Evolutionary conservation across 768 basidiomycete species (phyloP), one percentile per base, ranked within the genome.

Genomic region (Suillus subalutaceus): DNA sequence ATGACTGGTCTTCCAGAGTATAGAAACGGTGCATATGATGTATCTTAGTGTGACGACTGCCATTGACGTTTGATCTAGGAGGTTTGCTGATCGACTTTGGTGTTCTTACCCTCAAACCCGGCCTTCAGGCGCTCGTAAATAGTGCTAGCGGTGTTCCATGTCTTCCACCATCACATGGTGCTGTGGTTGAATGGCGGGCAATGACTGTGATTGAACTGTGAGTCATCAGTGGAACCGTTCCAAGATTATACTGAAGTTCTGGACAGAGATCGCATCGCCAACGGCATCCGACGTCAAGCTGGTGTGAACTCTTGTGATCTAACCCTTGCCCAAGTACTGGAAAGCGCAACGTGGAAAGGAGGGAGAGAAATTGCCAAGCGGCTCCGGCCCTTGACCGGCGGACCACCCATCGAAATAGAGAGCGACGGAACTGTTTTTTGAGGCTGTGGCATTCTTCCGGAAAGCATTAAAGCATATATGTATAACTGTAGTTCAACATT

Each of bases 1-100:
- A 86, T 96, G 86, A 97, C 96, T 0, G 97, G 97, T 3, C 78
- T 98, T 40, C 96, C 97, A 0, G 96, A 99, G 78, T 99, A 99
- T 78, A 87, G 96, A 52, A 97, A 97, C 69, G 97, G 94, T 90
- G 59, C n/a, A 78, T 48, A 23, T 32, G 60, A 41, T 66, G 4
- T 60, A 30, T 6, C 26, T 18, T 43, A 13, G 4, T 15, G 10
- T 43, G 10, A 43, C 6, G 20, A 35, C 26, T 20, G 26, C 40
- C 16, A 10, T 37, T 37, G 56, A 16, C 20, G 40, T 63, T 71
- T 46, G 32, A 61, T 52, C 18, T 67, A 94, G 94, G 96, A 30
- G 97, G 97, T 7, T 84, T 99, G 2, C 81, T 97, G 32, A 78
- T 97, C 56, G 97, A 99, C 74, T 81, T 93, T 0, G 92, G 89